Evolutionary conservation across 345 rosid species (phyloP).

Genomic region (Pugionium dolabratum): DNA sequence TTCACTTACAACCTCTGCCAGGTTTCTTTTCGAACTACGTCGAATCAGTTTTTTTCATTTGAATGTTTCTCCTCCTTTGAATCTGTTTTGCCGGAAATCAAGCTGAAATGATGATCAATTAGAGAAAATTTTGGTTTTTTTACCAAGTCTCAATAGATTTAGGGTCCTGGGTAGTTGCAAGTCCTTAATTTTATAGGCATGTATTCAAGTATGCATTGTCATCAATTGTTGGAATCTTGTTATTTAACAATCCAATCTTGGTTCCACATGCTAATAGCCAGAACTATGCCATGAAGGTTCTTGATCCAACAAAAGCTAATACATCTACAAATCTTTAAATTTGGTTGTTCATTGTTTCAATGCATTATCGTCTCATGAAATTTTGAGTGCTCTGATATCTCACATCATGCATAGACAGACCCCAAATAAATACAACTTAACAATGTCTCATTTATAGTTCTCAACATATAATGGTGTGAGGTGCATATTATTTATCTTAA

Average conservation of each 20-base stretch:
- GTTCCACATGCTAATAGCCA: background rate
- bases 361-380: background rate
- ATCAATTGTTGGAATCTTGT: too few relatives aligned
- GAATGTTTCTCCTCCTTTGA: too few relatives aligned
- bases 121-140: background rate
- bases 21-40: too few relatives aligned
- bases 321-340: background rate
- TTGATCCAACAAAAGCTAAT: conserved; percentile 4
- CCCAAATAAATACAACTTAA: background rate
- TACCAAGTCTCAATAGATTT: background rate
- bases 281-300: conserved; percentile 1
- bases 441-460: conserved; percentile 2
- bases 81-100: too few relatives aligned
- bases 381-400: conserved; percentile 13
- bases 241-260: background rate
- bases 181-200: background rate
- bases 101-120: too few relatives aligned
- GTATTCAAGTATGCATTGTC: background rate
- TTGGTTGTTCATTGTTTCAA: conserved; percentile 1
- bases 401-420: background rate
- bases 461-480: background rate
- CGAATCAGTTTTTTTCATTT: too few relatives aligned
- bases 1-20: conserved; percentile 82
- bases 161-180: background rate
- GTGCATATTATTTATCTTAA: background rate